Evolutionary conservation across 179 eudicot species (phyloP), one percentile per base, ranked within the genome.

Genomic region (Amaranthus tricolor): DNA sequence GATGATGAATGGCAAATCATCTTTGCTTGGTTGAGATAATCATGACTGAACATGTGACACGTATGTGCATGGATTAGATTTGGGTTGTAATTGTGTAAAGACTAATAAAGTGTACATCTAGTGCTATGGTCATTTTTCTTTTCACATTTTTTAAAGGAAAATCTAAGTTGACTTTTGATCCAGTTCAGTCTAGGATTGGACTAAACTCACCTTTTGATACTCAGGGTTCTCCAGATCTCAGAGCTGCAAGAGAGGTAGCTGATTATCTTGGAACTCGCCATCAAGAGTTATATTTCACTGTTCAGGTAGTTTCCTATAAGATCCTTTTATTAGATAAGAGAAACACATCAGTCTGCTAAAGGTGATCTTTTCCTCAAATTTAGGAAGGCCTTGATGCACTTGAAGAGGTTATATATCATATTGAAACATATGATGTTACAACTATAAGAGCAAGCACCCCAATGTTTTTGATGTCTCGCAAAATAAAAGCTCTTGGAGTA

Each of bases 301-400:
- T 93, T 74, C 98, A 95, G 99, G 99, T 86, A 81, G 63, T 44
- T 51, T 74, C 51, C 48, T 73, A 31, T 50, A 60, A 55, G 9
- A 13, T 60, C 43, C 11, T n/a, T 13, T 57, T 62, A 50, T 43
- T 7, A 9, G 49, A 70, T 54, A 67, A 56, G 74, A 5, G 45
- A 31, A 13, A 21, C 53, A 47, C 66, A 49, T 40, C 10, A 55
- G 71, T 53, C 51, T 31, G 19, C 66, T 76, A 21, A 59, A 50
- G 44, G 5, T 57, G 15, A 20, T 16, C 76, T 53, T 16, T 19
- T 71, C 64, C 76, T 71, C 65, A 72, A 66, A 72, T 75, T 55
- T 81, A 95, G 99, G 99, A 95, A 83, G 99, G 99, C 61, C 88
- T 95, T 64, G 99, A 95, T 84, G 98, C 99, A 60, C 83, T 95